Evolutionary conservation across 768 basidiomycete genomes (phyloP), one percentile per base, ranked within the genome.

Genomic region (Hericium rajendrae): DNA sequence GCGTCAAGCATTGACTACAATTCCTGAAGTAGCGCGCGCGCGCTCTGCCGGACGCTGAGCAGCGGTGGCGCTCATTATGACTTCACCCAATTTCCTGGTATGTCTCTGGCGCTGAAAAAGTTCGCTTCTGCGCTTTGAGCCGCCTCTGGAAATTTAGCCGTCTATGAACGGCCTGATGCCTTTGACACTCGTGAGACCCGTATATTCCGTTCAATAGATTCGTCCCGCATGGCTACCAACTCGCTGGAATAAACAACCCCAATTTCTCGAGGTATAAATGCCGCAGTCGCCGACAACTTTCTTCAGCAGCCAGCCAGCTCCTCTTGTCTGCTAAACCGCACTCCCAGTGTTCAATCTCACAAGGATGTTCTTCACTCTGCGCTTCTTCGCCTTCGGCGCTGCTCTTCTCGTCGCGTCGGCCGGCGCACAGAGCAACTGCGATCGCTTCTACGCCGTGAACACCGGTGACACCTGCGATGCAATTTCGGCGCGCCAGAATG

Each of bases 381-480:
- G 43, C 6, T 46, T n/a, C n/a, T 15, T 46, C 20, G n/a, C 16
- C 43, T 46, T n/a, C 16, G 43, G n/a, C n/a, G n/a, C n/a, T 20
- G n/a, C 43, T n/a, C 43, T 46, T 8, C 20, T 46, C 43, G 11
- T 9, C 43, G 8, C n/a, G 20, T n/a, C 43, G 43, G 43, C 16
- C 43, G 8, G 43, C 8, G 43, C 43, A 6, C 43, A 46, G 43
- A 20, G n/a, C 8, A 6, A 46, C 48, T 88, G 87, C 68, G 71
- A 77, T n/a, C 81, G 87, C 62, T 75, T 66, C 20, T 83, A 83
- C 66, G 84, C 80, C 55, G 75, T 88, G 57, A 66, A 71, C 60
- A 66, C 67, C 11, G 81, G 80, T 32, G 83, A 87, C 66, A 80
- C 77, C 57, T 89, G 87, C 67, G 86, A 88, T 69, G 64, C 58